Conservation (phyloP, 202 grass and related monocot species). For the Bolboschoenoplectus hybrid region DNA sequence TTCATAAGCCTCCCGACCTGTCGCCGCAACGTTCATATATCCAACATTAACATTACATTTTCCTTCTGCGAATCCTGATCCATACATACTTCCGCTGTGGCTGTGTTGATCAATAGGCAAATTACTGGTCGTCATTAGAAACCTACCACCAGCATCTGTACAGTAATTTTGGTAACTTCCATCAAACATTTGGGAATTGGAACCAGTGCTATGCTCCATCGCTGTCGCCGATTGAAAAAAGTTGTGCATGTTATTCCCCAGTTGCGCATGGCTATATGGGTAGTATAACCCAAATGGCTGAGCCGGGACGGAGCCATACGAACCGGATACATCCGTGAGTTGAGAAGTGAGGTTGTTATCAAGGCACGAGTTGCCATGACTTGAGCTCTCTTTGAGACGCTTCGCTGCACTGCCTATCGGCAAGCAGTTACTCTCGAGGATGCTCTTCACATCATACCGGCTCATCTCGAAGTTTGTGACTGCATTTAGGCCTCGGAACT, state of each 20-base stretch:
- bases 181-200: constrained; percentile 80
- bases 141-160: constrained; percentile 40
- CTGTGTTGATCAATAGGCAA: constrained; percentile 26
- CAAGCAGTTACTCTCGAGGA: constrained; percentile 83
- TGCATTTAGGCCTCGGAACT: constrained; percentile 90
- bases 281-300: constrained; percentile 48
- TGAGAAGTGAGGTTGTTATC: constrained; percentile 41
- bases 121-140: constrained; percentile 51
- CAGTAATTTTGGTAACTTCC: constrained; percentile 41
- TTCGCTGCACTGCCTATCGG: constrained; percentile 85
- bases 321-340: constrained; percentile 70
- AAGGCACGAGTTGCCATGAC: constrained; percentile 41
- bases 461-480: constrained; percentile 99
- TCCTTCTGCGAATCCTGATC: constrained; percentile 44
- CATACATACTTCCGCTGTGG: constrained; percentile 32
- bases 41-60: constrained; percentile 60
- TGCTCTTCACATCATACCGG: constrained; percentile 92
- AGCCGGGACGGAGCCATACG: constrained; percentile 36
- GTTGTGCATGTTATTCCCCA: constrained; percentile 56
- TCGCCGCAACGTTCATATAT: constrained; percentile 54
- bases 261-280: constrained; percentile 59
- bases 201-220: constrained; percentile 87
- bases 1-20: constrained; percentile 47
- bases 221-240: constrained; percentile 60
- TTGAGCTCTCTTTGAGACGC: constrained; percentile 77